These are phyloP conservation scores for Bolboschoenoplectus hybrid DNA, from an alignment of 202 grass and related monocot species.

Conservation along the genomic window DNA sequence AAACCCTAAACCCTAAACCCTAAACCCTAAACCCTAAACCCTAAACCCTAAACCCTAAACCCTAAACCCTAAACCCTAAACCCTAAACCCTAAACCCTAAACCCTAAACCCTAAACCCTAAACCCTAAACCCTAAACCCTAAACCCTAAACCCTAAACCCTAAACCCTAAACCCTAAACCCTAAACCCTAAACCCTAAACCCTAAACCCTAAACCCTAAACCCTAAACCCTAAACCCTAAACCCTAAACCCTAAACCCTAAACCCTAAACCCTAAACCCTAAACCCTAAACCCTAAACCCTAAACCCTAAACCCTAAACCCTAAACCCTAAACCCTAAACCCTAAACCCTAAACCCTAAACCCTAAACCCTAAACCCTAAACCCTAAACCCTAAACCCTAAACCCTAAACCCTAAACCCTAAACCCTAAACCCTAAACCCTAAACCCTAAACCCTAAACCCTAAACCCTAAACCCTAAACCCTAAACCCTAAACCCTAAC, in stretches of 20 bases:
- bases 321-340: background rate
- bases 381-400: too few relatives aligned
- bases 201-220: slow-evolving; percentile 16
- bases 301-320: background rate
- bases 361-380: too few relatives aligned
- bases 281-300: background rate
- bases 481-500: too few relatives aligned
- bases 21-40: background rate
- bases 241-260: background rate
- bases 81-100: background rate
- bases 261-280: background rate
- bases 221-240: slow-evolving; percentile 6
- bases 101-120: background rate
- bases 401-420: too few relatives aligned
- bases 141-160: slow-evolving; percentile 35
- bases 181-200: slow-evolving; percentile 32
- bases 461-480: too few relatives aligned
- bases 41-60: background rate
- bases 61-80: slow-evolving; percentile 13
- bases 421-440: too few relatives aligned
- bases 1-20: background rate
- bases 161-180: slow-evolving; percentile 33
- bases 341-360: too few relatives aligned
- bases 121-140: slow-evolving; percentile 3
- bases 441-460: too few relatives aligned